These are phyloP conservation scores for Penicillium paneum DNA, from an alignment of 2,329 filamentous ascomycete genomes.

Conservation along the genomic window DNA sequence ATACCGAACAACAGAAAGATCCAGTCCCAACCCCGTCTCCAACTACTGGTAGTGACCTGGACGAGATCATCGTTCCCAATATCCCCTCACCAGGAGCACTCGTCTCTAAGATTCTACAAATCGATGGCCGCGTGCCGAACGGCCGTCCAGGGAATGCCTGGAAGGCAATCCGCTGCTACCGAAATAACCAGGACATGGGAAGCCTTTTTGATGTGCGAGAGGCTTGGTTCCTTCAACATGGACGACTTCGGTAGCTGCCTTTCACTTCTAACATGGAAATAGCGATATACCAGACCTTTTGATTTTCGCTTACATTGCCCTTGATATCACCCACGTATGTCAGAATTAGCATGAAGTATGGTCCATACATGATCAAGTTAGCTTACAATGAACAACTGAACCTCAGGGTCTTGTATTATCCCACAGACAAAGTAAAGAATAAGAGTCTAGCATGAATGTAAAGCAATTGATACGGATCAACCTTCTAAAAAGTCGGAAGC, in stretches of 20 bases:
- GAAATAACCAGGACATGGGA: slow-evolving; percentile 48
- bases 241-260: slow-evolving; percentile 8
- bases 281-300: background rate
- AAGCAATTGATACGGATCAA: background rate
- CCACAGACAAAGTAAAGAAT: background rate
- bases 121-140: slow-evolving; percentile 39
- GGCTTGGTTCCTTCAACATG: slow-evolving; percentile 34
- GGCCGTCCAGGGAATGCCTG: slow-evolving; percentile 40
- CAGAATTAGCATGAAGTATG: background rate
- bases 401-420: background rate
- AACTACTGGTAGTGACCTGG: background rate
- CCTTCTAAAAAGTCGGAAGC: background rate
- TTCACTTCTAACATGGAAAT: background rate
- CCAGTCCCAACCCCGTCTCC: background rate
- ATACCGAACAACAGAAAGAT: background rate
- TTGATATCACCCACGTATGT: background rate
- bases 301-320: background rate
- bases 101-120: slow-evolving; percentile 35
- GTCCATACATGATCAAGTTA: background rate
- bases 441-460: background rate
- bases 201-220: slow-evolving; percentile 45
- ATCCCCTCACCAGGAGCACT: slow-evolving; percentile 32
- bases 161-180: slow-evolving; percentile 44
- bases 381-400: background rate
- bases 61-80: slow-evolving; percentile 29